Base-by-base conservation (phyloP, 2,329 filamentous ascomycete genomes). In the Decorospora gaudefroyi region DNA sequence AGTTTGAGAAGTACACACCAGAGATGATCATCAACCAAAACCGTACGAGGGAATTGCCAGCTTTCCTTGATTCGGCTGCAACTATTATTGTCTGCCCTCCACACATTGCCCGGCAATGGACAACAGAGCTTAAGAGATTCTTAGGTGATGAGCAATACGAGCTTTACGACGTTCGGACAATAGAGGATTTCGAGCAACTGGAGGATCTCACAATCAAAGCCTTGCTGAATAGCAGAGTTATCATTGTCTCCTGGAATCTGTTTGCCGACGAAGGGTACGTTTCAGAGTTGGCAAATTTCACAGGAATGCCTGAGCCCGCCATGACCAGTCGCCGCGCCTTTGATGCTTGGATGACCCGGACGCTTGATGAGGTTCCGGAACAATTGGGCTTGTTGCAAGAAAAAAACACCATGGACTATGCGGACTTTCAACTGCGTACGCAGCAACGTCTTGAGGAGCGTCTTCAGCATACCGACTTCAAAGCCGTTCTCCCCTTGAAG, bases 1-100 rank as follows among this genome's bases (percentile, higher is more conserved):
- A 78, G 30, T 72, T 73, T 19, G 46, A 67, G 7, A 29, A 57
- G 6, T 17, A 36, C 1, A 26, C 29, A 27, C 40, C 25, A 8
- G 45, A 32, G 28, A 47, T 8, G 13, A 48, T 63, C 11, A n/a
- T 63, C 5, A 61, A 66, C 12, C 8, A 33, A 36, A 4, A 34
- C 22, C 18, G 15, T 7, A 10, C 29, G 4, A 10, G 35, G 26
- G 10, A 17, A 1, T 2, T 16, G 2, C 62, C 26, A 57, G 68
- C 3, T 1, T 52, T 72, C 1, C 69, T 80, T 11, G 62, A 76
- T 0, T 66, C 76, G 0, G 74, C 78, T 11, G 83, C 81, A 4
- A 86, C 83, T 0, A 60, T 87, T 2, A 77, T 86, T 18, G 61
- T 87, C 0, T 78, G 81, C 5, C 83, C 83, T 0, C 48, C 62